Evolutionary conservation across 2,329 filamentous ascomycete species (phyloP), one percentile per base, ranked within the genome.

Genomic region (Saccharata proteae): DNA sequence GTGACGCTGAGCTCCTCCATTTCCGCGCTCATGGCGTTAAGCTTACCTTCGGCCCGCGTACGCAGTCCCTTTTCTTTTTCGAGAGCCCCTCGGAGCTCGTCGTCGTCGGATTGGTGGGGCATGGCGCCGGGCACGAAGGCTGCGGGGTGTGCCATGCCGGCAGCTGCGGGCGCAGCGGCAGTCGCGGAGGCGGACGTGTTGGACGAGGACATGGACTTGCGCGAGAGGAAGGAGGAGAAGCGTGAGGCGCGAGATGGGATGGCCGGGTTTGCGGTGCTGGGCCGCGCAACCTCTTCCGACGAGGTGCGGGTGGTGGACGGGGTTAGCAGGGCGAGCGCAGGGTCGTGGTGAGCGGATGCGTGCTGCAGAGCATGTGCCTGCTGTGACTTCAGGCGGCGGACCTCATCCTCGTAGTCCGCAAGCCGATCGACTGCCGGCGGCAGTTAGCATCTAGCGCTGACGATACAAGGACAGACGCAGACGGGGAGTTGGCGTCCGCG

Each of bases 371-470:
- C 58, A n/a, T n/a, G n/a, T n/a, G n/a, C n/a, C n/a, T n/a, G n/a
- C n/a, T n/a, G n/a, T n/a, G n/a, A n/a, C 41, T 71, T 71, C 33
- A 84, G 62, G 26, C 57, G 62, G 26, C 71, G 64, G 23, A 85
- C 67, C 51, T 85, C 78, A 54, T 84, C 80, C 57, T 88, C 81
- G 64, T 84, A 85, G 59, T 84, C 77, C 47, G 80, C 78, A 40
- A 74, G 64, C 49, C 61, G 72, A 42, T 66, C 62, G 29, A 64
- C 68, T 69, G 35, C 30, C 15, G 32, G 21, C n/a, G 17, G 10
- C 12, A 14, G 30, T 38, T 30, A 40, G 39, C 16, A n/a, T n/a
- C n/a, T n/a, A n/a, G n/a, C n/a, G n/a, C n/a, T n/a, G n/a, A n/a
- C n/a, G n/a, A n/a, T n/a, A n/a, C n/a, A n/a, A n/a, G n/a, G n/a